Base-by-base conservation (phyloP, 306 rosid species). In the Cucurbita argyrosperma region DNA sequence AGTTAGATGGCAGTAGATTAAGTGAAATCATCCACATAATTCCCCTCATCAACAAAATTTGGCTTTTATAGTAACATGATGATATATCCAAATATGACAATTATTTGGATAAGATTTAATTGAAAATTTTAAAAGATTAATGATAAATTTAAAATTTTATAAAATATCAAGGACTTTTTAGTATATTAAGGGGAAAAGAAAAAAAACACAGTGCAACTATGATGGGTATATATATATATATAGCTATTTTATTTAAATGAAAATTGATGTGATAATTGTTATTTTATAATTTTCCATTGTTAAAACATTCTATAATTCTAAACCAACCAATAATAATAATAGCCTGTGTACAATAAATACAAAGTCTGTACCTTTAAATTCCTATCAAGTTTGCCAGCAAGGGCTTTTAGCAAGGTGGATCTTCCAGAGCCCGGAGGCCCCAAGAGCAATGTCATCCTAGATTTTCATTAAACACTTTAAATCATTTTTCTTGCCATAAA, bases 371-470 rank as follows among this genome's bases (percentile, higher is more conserved):
- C 97, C 90, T 90, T 76, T 64, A 92, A 77, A 78, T 68, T 82
- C 47, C 37, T 10, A 75, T 87, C 96, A 78, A 90, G 92, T 83
- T 92, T 92, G 38, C 97, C 95, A 0, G 97, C 90, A 23, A 92
- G 92, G 57, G 96, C 95, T 78, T 72, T 74, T 79, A 92, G 97
- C 79, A 92, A 73, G 14, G 96, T 79, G 19, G 97, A 83, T 81
- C 88, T 90, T 3, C 97, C 97, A 3, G 96, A 81, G 42, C 95
- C 90, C 11, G 97, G 97, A 69, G 97, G 96, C 49, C 97, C 97
- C 40, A 92, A 83, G 5, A 92, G 85, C 84, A 92, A 80, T 74
- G 95, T 92, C 96, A 92, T 88, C 96, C 97, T 92, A 77, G n/a
- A 69, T 80, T 72, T 64, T n/a, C 26, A 77, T 37, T 74, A 37